Evolutionary conservation across 164 flowering plant genomes (phyloP).

Genomic region (Amborella trichopoda): DNA sequence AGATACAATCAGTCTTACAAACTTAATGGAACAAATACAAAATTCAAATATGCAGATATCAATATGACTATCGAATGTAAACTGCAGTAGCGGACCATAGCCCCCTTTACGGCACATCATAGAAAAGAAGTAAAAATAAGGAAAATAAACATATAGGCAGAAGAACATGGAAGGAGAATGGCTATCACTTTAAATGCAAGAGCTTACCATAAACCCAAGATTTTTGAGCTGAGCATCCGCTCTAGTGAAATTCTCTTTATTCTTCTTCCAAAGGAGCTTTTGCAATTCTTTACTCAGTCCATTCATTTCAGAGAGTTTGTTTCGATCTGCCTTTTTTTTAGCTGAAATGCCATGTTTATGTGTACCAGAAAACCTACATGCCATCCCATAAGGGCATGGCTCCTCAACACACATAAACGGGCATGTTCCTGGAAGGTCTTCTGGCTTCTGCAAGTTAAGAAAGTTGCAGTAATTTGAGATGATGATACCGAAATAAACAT

Average conservation of each 20-base stretch:
- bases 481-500: background rate
- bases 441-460: conserved; percentile 48
- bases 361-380: conserved; percentile 71
- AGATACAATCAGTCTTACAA: background rate
- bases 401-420: conserved; percentile 47
- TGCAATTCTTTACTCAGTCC: conserved; percentile 77
- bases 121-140: background rate
- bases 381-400: conserved; percentile 74
- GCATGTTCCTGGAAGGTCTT: conserved; percentile 69
- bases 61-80: background rate
- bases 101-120: background rate
- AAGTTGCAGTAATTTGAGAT: background rate
- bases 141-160: background rate
- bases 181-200: background rate
- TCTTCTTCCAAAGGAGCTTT: conserved; percentile 77
- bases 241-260: conserved; percentile 56
- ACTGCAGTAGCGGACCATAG: background rate
- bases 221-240: conserved; percentile 66
- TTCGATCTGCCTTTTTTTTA: conserved; percentile 10
- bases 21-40: no score
- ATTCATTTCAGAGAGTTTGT: conserved; percentile 49
- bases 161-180: background rate
- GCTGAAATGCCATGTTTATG: conserved; percentile 29
- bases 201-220: conserved; percentile 59
- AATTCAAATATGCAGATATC: no score